phyloP scores from a whole-genome alignment of 805 yeast species.

The Ogataea trehaloabstinens region DNA sequence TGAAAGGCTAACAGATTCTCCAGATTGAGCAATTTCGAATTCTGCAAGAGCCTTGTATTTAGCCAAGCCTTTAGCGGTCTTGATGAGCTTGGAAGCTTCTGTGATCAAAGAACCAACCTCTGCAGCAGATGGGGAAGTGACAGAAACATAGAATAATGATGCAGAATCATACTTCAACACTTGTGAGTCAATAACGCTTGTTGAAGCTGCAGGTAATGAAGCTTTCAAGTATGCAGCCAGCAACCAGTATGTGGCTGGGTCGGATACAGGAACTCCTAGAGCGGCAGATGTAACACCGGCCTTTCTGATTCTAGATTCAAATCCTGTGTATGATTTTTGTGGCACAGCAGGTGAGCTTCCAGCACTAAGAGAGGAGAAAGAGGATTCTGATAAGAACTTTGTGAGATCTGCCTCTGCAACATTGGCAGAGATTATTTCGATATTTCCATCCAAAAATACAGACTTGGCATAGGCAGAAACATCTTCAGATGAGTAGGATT shows the following conservation, averaged over 20 bases:
- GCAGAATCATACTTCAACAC: slow-evolving; percentile 73
- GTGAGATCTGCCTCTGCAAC: slow-evolving; percentile 69
- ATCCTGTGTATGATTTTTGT: slow-evolving; percentile 54
- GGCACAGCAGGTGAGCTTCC: slow-evolving; percentile 48
- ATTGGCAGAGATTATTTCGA: slow-evolving; percentile 71
- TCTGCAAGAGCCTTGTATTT: slow-evolving; percentile 57
- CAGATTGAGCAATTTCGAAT: slow-evolving; percentile 41
- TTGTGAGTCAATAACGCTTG: slow-evolving; percentile 48
- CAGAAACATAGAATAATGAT: slow-evolving; percentile 72
- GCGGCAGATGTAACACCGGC: slow-evolving; percentile 69
- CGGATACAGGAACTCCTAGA: slow-evolving; percentile 77
- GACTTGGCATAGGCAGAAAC: slow-evolving; percentile 63
- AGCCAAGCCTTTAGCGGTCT: slow-evolving; percentile 54
- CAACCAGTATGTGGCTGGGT: slow-evolving; percentile 65
- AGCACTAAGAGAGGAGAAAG: slow-evolving; percentile 59
- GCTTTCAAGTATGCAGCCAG: slow-evolving; percentile 68
- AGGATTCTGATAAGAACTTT: slow-evolving; percentile 63
- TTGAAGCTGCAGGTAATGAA: slow-evolving; percentile 40
- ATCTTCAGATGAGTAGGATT: slow-evolving; percentile 57
- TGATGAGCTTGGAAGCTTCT: slow-evolving; percentile 51
- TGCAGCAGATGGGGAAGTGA: slow-evolving; percentile 57
- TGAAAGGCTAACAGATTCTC: slow-evolving; percentile 35
- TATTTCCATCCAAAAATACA: slow-evolving; percentile 67
- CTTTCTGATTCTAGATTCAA: slow-evolving; percentile 63
- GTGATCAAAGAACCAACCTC: slow-evolving; percentile 61